These are phyloP conservation scores for Grigorovia transvaalensis DNA, from an alignment of 805 yeast species.

Conservation along the genomic window DNA sequence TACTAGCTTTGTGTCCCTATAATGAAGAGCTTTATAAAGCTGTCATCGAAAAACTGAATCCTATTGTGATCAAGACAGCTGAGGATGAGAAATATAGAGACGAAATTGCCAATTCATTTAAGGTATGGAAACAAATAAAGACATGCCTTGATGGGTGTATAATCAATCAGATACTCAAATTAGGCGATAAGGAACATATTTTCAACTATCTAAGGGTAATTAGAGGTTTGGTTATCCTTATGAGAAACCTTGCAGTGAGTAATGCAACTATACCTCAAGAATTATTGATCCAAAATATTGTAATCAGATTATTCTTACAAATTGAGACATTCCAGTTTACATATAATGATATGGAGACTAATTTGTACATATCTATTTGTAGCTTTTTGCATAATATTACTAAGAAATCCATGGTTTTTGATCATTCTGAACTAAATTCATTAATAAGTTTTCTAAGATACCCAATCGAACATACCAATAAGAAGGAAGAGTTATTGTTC, in stretches of 20 bases:
- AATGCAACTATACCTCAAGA: conserved; percentile 25
- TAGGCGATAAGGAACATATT: conserved; percentile 4
- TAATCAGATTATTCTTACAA: conserved; percentile 6
- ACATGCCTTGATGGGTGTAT: conserved; percentile 6
- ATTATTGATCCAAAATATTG: conserved; percentile 11
- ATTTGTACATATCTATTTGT: conserved; percentile 11
- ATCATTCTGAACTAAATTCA: conserved; percentile 10
- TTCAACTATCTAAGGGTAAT: conserved; percentile 27
- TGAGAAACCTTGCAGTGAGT: conserved; percentile 36
- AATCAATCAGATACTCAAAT: conserved; percentile 1
- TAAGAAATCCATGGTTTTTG: conserved; percentile 11
- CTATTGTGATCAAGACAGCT: conserved; percentile 17
- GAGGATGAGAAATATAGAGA: conserved; percentile 21
- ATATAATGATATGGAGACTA: conserved; percentile 16
- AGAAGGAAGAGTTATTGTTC: conserved; percentile 7
- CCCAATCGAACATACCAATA: conserved; percentile 10
- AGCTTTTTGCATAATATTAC: conserved; percentile 21
- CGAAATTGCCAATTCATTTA: conserved; percentile 16
- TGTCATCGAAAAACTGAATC: conserved; percentile 9
- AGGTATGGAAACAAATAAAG: conserved; percentile 22
- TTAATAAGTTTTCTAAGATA: conserved; percentile 14
- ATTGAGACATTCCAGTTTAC: conserved; percentile 1
- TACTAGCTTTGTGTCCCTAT: conserved; percentile 5
- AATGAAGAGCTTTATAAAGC: conserved; percentile 3
- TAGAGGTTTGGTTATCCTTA: conserved; percentile 40